Evolutionary conservation across 2,329 filamentous ascomycete species (phyloP), one percentile per base, ranked within the genome.

Genomic region (Cordyceps cateniannulata): DNA sequence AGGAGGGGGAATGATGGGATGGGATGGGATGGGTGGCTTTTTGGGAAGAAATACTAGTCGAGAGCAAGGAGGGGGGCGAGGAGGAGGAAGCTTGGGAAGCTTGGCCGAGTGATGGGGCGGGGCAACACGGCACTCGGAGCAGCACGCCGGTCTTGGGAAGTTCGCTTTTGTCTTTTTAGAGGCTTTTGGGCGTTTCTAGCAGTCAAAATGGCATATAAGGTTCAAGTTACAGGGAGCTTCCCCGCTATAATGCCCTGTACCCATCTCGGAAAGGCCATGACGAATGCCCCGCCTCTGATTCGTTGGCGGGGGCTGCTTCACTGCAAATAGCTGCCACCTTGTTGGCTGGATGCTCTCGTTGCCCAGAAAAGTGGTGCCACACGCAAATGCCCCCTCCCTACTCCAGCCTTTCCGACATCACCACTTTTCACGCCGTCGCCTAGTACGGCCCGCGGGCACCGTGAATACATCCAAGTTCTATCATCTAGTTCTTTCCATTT

Each of bases 11-110:
- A 42, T 8, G n/a, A n/a, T n/a, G n/a, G n/a, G 16, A 44, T 16
- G 4, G 20, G 40, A 56, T 25, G 45, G 54, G 54, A 49, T 49
- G 54, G 42, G 54, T 57, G 54, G 54, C 54, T 57, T 35, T 57
- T 57, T 57, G 44, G 54, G 44, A 49, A 49, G 54, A 48, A 49
- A 57, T 57, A 57, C 54, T 49, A 57, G 54, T 57, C 32, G 6
- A 29, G 54, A 57, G 22, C 16, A 20, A 59, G 24, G 59, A 42
- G 35, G 49, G 32, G 48, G 27, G 50, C 20, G 50, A 62, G 53
- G 25, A 50, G 24, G 32, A 51, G 53, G 60, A 48, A 48, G 54
- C 54, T 57, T 57, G 54, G 12, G 40, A 32, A 56, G 53, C 53
- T 56, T 57, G 54, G 54, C 54, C 29, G 24, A n/a, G 24, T 42